Conservation (phyloP, 495 filamentous ascomycete species). For the Neurospora sp. region DNA sequence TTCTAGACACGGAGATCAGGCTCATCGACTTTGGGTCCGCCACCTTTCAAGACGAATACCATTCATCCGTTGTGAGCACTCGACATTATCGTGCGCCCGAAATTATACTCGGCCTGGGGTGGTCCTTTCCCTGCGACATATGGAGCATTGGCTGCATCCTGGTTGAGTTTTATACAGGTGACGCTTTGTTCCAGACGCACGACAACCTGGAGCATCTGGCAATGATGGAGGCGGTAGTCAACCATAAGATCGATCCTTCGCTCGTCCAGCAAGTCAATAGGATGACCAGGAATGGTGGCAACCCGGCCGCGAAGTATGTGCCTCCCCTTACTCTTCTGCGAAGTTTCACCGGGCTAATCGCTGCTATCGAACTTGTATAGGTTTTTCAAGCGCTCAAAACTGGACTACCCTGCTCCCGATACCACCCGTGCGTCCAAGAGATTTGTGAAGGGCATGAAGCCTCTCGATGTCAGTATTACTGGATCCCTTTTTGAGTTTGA, state of each 20-base stretch:
- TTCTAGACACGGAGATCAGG: constrained; percentile 92
- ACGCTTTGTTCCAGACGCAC: constrained; percentile 95
- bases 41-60: constrained; percentile 97
- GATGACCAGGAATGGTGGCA: constrained; percentile 53
- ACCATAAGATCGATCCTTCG: constrained; percentile 57
- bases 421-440: constrained; percentile 81
- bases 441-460: constrained; percentile 95
- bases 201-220: constrained; percentile 96
- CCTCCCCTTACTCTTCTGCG: not conserved
- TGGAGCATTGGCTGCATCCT: constrained; percentile 99
- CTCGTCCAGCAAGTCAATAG: constrained; percentile 68
- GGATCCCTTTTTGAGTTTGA: not conserved
- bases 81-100: constrained; percentile 94
- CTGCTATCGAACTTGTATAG: constrained; percentile 28
- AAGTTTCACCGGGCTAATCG: not conserved
- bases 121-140: constrained; percentile 96
- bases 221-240: constrained; percentile 97
- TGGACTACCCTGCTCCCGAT: constrained; percentile 82
- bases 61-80: constrained; percentile 93
- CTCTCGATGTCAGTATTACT: constrained; percentile 54
- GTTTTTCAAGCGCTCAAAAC: constrained; percentile 72
- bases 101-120: constrained; percentile 92
- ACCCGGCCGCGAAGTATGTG: constrained; percentile 73
- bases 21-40: constrained; percentile 97
- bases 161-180: constrained; percentile 98